Conservation (phyloP, 176 grass and related monocot genomes). For the Rhynchospora breviuscula region DNA sequence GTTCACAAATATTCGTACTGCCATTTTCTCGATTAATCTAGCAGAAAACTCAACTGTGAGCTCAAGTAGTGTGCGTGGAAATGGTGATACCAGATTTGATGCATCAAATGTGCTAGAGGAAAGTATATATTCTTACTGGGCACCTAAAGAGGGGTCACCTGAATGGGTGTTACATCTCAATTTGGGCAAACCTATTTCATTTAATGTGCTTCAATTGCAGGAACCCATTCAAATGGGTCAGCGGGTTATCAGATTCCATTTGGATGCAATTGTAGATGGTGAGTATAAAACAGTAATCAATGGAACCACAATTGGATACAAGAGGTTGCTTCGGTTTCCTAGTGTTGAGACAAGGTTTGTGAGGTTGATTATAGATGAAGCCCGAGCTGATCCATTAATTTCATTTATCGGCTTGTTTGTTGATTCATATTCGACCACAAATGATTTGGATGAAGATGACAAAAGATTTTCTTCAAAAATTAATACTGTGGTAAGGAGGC, state of each 20-base stretch:
- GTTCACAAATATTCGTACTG: slow-evolving; percentile 51
- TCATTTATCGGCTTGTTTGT: slow-evolving; percentile 65
- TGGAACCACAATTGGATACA: slow-evolving; percentile 80
- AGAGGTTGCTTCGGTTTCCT: slow-evolving; percentile 62
- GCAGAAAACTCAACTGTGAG: slow-evolving; percentile 51
- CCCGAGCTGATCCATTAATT: slow-evolving; percentile 62
- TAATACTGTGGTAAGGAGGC: slow-evolving; percentile 26
- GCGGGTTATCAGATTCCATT: slow-evolving; percentile 65
- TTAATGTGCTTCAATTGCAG: slow-evolving; percentile 79
- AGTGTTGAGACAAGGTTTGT: slow-evolving; percentile 35
- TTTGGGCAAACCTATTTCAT: slow-evolving; percentile 37
- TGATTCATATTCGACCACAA: slow-evolving; percentile 39
- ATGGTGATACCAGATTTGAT: slow-evolving; percentile 44
- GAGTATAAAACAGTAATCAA: slow-evolving; percentile 46
- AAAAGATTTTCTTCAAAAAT: slow-evolving; percentile 14
- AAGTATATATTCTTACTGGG: slow-evolving; percentile 68
- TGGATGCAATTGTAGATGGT: slow-evolving; percentile 42
- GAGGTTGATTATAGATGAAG: slow-evolving; percentile 44
- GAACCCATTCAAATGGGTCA: slow-evolving; percentile 96
- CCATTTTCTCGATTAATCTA: slow-evolving; percentile 67
- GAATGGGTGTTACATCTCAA: slow-evolving; percentile 59
- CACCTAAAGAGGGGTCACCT: slow-evolving; percentile 49
- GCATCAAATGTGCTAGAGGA: slow-evolving; percentile 53
- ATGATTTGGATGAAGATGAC: slow-evolving; percentile 25
- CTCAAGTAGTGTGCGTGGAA: slow-evolving; percentile 64